Conservation (phyloP, 23 red algal species). For the Gracilariopsis chorda region DNA sequence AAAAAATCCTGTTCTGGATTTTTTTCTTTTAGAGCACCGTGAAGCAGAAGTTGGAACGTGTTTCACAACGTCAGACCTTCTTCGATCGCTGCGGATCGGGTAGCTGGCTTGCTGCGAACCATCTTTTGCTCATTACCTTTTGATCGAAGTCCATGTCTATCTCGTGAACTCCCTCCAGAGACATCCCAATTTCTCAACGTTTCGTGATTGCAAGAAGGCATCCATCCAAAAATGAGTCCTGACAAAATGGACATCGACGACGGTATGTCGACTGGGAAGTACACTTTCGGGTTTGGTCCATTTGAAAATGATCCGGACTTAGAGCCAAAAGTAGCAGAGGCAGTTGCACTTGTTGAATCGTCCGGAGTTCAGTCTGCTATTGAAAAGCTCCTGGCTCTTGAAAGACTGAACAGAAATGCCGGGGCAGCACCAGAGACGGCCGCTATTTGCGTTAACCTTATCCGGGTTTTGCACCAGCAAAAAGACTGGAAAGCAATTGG, state of each 20-base stretch:
- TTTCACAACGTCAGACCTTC: too few species aligned
- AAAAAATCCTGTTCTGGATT: too few species aligned
- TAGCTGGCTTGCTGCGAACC: too few species aligned
- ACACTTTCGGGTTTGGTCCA: constrained; percentile 21
- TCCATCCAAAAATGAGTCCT: neutral
- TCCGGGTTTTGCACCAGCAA: constrained; percentile 52
- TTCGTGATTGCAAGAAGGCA: too few species aligned
- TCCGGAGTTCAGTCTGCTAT: constrained; percentile 22
- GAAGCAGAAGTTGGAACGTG: too few species aligned
- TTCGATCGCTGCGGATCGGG: too few species aligned
- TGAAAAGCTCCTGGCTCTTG: constrained; percentile 70
- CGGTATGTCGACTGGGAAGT: constrained; percentile 30
- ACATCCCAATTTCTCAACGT: too few species aligned
- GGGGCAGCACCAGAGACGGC: constrained; percentile 83
- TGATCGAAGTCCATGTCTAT: too few species aligned
- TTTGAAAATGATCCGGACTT: constrained; percentile 79
- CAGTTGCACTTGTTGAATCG: constrained; percentile 3
- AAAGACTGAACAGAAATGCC: constrained; percentile 70
- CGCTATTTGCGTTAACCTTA: constrained; percentile 78
- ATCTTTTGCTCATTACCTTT: too few species aligned
- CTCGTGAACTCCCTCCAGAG: too few species aligned
- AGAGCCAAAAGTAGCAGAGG: constrained; percentile 50
- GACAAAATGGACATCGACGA: constrained; percentile 71
- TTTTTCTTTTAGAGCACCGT: too few species aligned
- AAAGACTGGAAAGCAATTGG: constrained; percentile 72